Conservation (phyloP, 768 basidiomycete species). For the Suillus tomentosus region DNA sequence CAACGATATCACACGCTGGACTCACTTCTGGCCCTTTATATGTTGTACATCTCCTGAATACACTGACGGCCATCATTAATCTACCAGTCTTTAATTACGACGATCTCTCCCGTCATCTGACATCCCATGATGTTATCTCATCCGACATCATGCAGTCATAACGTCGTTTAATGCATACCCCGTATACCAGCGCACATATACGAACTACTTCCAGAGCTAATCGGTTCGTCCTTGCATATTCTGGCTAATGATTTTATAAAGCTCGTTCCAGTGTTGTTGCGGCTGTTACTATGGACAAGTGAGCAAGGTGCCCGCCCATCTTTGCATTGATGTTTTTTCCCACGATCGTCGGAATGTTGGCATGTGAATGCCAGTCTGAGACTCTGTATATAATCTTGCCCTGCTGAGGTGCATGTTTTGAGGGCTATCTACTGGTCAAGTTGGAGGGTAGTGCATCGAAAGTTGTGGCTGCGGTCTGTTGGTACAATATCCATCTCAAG, state of each 20-base stretch:
- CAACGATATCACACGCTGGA: neutral
- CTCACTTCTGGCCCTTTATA: neutral
- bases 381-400: neutral
- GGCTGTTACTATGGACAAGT: neutral
- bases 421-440: slow-evolving; percentile 80
- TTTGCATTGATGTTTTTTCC: neutral
- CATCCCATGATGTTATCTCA: neutral
- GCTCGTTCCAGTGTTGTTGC: neutral
- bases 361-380: neutral
- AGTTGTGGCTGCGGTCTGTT: neutral
- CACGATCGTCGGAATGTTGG: neutral
- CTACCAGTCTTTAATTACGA: neutral
- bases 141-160: neutral
- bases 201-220: neutral
- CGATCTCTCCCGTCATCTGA: neutral
- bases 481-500: neutral
- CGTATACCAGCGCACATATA: neutral
- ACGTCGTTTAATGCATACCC: neutral
- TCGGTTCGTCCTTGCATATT: neutral
- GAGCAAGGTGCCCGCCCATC: neutral
- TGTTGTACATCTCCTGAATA: neutral
- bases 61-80: neutral
- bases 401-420: slow-evolving; percentile 88
- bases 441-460: slow-evolving; percentile 55
- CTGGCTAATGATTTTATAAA: neutral